Evolutionary conservation across 2,329 filamentous ascomycete genomes (phyloP), one percentile per base, ranked within the genome.

Genomic region (Corniculantispora saksenae): DNA sequence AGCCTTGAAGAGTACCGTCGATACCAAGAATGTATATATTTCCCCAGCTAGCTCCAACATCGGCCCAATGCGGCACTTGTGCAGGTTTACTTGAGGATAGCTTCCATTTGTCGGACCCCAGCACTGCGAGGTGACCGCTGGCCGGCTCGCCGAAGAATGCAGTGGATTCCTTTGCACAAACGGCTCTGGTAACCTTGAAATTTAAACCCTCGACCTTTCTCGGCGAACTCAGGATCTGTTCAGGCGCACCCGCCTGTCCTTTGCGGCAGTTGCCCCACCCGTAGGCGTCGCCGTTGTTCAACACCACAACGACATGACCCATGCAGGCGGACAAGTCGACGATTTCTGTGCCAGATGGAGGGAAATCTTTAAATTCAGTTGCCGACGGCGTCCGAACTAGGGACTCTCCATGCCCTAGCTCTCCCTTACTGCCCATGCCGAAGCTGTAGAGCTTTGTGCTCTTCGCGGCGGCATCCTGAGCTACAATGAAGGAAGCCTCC

Each of bases 181-280:
- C 88, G 1, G 87, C 92, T 68, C 86, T 83, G 15, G 77, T 76
- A 2, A 89, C 89, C n/a, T 77, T 79, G 75, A 96, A 96, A 4
- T 77, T 73, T 23, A 86, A 75, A 2, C 80, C 78, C 19, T 79
- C 78, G 25, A 97, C 83, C 75, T 82, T 88, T 12, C 85, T 80
- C 6, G 93, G 93, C 19, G 72, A 72, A 77, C 85, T 83, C 2
- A 89, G 74, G 32, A 88, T 74, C 7, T 79, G 80, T 32, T 79
- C 78, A 0, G 84, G 83, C 50, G 80, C 77, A 1, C 93, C 94
- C 1, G 97, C 79, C 75, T 99, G 94, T 0, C 92, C 92, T 73
- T 97, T 95, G 27, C 93, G 86, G 17, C 91, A 90, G 71, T 88
- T 92, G 0, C 95, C 95, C 94, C 94, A 98, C 2, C 93, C 94